phyloP scores from a whole-genome alignment of 2,329 filamentous ascomycete genomes.

The Pseudovirgaria hyperparasitica region DNA sequence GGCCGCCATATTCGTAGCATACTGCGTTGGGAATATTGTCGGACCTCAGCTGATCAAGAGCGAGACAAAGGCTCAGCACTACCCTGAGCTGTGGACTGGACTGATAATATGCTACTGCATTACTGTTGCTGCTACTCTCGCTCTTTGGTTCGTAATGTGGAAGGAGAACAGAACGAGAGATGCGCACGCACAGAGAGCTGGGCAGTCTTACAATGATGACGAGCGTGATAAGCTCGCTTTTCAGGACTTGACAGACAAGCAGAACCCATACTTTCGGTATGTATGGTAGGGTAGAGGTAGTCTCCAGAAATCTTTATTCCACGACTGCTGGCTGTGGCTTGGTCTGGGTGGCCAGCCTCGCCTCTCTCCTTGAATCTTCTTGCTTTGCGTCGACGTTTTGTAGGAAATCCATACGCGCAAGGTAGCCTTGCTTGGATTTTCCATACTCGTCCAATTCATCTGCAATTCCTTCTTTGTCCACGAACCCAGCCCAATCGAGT shows the following conservation, averaged over 20 bases:
- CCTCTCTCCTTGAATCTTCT: conserved; percentile 42
- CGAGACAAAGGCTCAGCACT: conserved; percentile 52
- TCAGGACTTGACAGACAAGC: conserved; percentile 53
- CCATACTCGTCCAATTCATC: conserved; percentile 49
- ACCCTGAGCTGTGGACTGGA: conserved; percentile 58
- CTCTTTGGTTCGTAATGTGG: conserved; percentile 46
- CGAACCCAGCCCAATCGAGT: conserved; percentile 52
- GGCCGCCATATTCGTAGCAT: conserved; percentile 60
- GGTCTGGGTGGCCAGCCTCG: conserved; percentile 34
- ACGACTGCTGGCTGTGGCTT: too few species aligned
- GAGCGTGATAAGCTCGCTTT: conserved; percentile 55
- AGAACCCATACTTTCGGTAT: conserved; percentile 57
- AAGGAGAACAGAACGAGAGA: conserved; percentile 45
- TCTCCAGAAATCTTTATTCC: too few species aligned
- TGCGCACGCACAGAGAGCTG: conserved; percentile 8
- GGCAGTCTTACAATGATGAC: conserved; percentile 40
- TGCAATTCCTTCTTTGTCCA: conserved; percentile 46
- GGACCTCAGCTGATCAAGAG: conserved; percentile 59
- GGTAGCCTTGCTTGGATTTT: conserved; percentile 48
- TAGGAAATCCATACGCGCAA: conserved; percentile 51
- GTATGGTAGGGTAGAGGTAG: conserved; percentile 25
- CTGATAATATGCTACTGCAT: conserved; percentile 58
- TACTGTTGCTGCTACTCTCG: conserved; percentile 44
- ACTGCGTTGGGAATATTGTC: conserved; percentile 65
- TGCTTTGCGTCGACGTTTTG: conserved; percentile 41